phyloP scores from a whole-genome alignment of 1,139 yeast species.

The Meyerozyma sp. region DNA sequence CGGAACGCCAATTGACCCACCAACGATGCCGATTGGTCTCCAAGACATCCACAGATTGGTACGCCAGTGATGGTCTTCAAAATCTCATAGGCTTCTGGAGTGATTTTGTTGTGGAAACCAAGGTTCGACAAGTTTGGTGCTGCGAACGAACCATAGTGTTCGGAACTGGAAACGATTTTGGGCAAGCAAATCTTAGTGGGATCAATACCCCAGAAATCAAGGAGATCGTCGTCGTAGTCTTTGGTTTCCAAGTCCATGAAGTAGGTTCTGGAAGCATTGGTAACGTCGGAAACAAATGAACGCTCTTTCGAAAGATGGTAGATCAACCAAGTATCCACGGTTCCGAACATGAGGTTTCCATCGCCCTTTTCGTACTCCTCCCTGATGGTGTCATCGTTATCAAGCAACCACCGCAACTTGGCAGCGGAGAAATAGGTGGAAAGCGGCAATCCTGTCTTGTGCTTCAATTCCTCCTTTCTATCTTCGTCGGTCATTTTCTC shows the following conservation, averaged over 20 bases:
- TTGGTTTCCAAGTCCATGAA: constrained; percentile 78
- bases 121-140: constrained; percentile 51
- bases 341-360: constrained; percentile 78
- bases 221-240: constrained; percentile 70
- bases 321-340: constrained; percentile 92
- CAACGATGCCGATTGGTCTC: constrained; percentile 91
- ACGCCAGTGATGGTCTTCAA: constrained; percentile 46
- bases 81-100: constrained; percentile 49
- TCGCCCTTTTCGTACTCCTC: constrained; percentile 73
- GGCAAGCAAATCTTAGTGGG: constrained; percentile 67
- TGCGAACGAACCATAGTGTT: constrained; percentile 67
- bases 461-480: constrained; percentile 51
- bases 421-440: constrained; percentile 92
- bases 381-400: constrained; percentile 66
- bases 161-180: constrained; percentile 74
- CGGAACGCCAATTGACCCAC: constrained; percentile 88
- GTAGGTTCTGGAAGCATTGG: constrained; percentile 90
- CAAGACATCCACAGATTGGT: constrained; percentile 87
- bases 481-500: constrained; percentile 56
- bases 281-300: constrained; percentile 75
- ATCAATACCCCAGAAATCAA: constrained; percentile 78
- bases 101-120: constrained; percentile 48
- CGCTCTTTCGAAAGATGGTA: constrained; percentile 76
- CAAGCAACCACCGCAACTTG: constrained; percentile 84
- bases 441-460: constrained; percentile 78